phyloP scores from a whole-genome alignment of 805 yeast species.

The Candida nanaspora region DNA sequence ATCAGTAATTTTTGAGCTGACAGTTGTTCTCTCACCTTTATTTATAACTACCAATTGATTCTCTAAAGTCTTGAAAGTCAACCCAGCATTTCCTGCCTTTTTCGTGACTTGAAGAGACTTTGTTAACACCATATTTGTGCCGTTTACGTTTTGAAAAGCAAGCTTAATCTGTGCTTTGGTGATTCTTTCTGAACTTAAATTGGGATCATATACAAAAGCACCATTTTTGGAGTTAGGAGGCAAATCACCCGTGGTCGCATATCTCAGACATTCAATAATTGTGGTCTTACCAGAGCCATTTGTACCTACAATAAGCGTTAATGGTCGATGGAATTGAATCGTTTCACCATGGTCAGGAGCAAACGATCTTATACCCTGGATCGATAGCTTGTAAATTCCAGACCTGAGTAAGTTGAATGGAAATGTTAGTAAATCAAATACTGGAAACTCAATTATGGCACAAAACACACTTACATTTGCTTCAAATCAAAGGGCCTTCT shows the following conservation, averaged over 20 bases:
- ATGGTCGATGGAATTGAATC: slow-evolving; percentile 81
- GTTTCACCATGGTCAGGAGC: slow-evolving; percentile 80
- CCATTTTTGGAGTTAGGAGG: slow-evolving; percentile 97
- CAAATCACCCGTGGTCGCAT: slow-evolving; percentile 90
- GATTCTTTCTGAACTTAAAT: slow-evolving; percentile 62
- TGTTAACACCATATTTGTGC: slow-evolving; percentile 76
- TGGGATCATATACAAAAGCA: slow-evolving; percentile 92
- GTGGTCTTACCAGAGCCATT: slow-evolving; percentile 98
- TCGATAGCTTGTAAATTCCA: slow-evolving; percentile 51
- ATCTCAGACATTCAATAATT: slow-evolving; percentile 86
- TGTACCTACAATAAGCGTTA: slow-evolving; percentile 90
- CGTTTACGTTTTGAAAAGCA: slow-evolving; percentile 70
- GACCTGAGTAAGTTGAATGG: slow-evolving; percentile 24
- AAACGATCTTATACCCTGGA: slow-evolving; percentile 87
- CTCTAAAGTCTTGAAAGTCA: slow-evolving; percentile 82
- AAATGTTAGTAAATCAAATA: neutral
- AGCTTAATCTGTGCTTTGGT: slow-evolving; percentile 88
- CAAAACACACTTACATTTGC: slow-evolving; percentile 1
- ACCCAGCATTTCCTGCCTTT: slow-evolving; percentile 44
- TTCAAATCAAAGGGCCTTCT: too few relatives aligned
- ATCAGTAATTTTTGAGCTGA: slow-evolving; percentile 78
- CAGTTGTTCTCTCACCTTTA: slow-evolving; percentile 65
- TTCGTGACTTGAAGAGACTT: slow-evolving; percentile 71
- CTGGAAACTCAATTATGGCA: too few relatives aligned
- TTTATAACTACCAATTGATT: slow-evolving; percentile 68